A percentile compares a stretch with the other conserved stretches of the same genome.
Evolutionary conservation across 2,329 filamentous ascomycete species (phyloP).

Genomic region (Karstenula rhodostoma): DNA sequence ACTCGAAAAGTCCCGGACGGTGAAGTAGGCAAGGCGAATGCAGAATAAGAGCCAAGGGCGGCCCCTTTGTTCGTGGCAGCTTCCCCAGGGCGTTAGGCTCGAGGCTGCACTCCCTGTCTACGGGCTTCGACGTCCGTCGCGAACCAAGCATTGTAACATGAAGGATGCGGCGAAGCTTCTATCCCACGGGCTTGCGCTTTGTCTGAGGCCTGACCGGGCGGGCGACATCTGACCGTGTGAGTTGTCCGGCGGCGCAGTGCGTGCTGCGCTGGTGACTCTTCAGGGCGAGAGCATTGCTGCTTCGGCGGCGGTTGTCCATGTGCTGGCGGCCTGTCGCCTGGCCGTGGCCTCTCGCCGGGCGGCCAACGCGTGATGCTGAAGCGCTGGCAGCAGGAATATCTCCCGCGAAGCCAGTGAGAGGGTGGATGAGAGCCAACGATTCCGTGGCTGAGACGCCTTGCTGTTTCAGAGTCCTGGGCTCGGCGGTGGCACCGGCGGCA

Average conservation of each 20-base stretch:
- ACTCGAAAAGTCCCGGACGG: neutral
- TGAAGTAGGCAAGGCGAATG: neutral
- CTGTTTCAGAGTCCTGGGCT: constrained; percentile 32
- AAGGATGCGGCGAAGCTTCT: constrained; percentile 19
- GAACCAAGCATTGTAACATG: constrained; percentile 15
- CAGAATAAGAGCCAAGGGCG: neutral
- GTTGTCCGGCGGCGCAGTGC: constrained; percentile 8
- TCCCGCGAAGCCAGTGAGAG: constrained; percentile 32
- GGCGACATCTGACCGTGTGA: constrained; percentile 8
- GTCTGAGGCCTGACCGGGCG: constrained; percentile 17
- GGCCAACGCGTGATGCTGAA: constrained; percentile 34
- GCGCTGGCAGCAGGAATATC: constrained; percentile 34
- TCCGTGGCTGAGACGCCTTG: constrained; percentile 25
- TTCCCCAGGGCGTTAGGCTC: constrained; percentile 21
- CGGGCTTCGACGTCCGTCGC: constrained; percentile 12
- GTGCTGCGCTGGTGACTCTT: constrained; percentile 16
- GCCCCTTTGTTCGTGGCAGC: constrained; percentile 8
- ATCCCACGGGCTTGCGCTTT: constrained; percentile 13
- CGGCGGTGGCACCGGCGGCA: constrained; percentile 44
- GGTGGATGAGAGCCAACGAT: constrained; percentile 20
- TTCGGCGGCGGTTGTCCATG: constrained; percentile 13
- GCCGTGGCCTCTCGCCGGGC: constrained; percentile 25
- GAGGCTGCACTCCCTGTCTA: constrained; percentile 8
- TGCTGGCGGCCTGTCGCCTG: constrained; percentile 38
- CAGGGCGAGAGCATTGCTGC: neutral